Base-by-base conservation (phyloP, 345 rosid species). In the Gossypium bickii region DNA sequence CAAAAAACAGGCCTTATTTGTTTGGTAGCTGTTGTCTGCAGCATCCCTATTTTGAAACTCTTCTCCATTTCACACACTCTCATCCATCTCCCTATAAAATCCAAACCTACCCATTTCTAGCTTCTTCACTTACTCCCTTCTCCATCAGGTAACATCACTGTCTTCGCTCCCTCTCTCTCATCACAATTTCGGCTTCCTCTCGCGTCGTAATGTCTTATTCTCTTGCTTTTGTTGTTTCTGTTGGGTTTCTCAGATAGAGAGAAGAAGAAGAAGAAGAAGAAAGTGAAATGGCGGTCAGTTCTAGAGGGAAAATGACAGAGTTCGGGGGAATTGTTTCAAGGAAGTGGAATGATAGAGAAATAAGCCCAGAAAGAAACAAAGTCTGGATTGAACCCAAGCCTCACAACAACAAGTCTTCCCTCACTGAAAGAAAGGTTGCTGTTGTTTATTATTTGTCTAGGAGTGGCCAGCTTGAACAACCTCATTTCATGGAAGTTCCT, bases 401-500 rank as follows among this genome's bases (percentile, higher is more conserved):
- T 72, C 83, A 88, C 55, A 86, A 59, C 69, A 48, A 63, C 43
- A 67, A 7, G 56, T 48, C 56, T 24, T 67, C 71, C 20, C 48
- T 0, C 25, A 24, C 74, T 74, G 79, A 84, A 73, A 85, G 67
- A 43, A 86, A 82, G 82, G 95, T 89, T 56, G 81, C 97, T 56
- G 98, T 94, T 48, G 90, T 94, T 17, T 94, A 94, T 74, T 94
- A 94, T 73, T 86, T 94, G 64, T 89, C 85, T 73, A 87, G 97
- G 55, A 92, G 87, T 77, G 98, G 98, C 65, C 97, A 89, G 78
- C 97, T 94, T 25, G 97, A 94, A 75, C 98, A 94, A 77, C 98
- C 98, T 20, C 98, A 92, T 89, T 92, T 92, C 87, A 91, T 92
- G 83, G 98, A 94, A 78, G 97, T 92, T 67, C 82, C 95, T 56